Evolutionary conservation across 2,329 filamentous ascomycete species (phyloP), one percentile per base, ranked within the genome.

Genomic region (Aspergillus fijiensis): DNA sequence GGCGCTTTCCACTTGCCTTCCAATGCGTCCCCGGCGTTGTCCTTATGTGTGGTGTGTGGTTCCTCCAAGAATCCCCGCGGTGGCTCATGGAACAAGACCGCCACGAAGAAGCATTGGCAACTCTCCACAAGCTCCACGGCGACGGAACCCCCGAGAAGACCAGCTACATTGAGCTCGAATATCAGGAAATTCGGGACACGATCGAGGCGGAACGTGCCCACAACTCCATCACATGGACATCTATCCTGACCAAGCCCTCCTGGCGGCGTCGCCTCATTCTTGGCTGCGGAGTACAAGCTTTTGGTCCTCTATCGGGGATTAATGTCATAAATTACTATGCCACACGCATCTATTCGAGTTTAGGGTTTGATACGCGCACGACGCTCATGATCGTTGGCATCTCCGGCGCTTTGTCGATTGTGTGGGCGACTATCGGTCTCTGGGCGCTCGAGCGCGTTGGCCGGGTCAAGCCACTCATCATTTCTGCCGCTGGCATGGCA

Each of bases 321-420:
- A 81, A 81, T 51, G 76, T 79, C 5, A 79, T 79, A 58, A 77
- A 79, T 56, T 79, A 19, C 19, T 19, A 19, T 19, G 19, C 19
- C 19, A 19, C 19, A 19, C 19, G 19, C 19, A 19, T 19, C 19
- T 19, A 19, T 19, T 19, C 19, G 19, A 19, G 19, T 19, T 19
- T 19, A 19, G 19, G 19, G 19, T 19, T 19, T 53, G 68, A 72
- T 4, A 79, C 74, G 0, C 75, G 76, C 3, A 78, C 75, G 3
- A 79, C 80, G 0, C 72, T 83, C 2, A 76, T 82, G 72, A 82
- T 82, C 57, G 78, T 81, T 59, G 81, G 80, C 12, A 81, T 82
- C 57, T 79, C 74, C 45, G 81, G 80, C 39, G 78, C 79, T 0
- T 71, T 83, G 2, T 78, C 80, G 0, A 80, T 81, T 42, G 68